Evolutionary conservation across 1,139 yeast species (phyloP), one percentile per base, ranked within the genome.

Genomic region (Geotrichum histeridarum): DNA sequence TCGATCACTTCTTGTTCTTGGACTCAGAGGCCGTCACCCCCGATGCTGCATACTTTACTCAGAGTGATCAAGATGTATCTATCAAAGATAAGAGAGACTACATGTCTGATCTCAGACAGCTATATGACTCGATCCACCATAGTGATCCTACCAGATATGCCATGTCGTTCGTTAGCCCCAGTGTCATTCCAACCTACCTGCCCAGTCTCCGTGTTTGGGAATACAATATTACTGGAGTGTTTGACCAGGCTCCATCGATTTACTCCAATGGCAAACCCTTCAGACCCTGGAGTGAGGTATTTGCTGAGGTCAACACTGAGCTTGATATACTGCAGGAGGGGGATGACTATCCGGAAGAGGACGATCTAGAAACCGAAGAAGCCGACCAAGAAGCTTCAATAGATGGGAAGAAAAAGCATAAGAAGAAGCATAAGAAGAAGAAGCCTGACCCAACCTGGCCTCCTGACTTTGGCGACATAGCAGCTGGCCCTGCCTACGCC

Each of bases 201-300:
- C 91, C 96, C 2, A 88, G 91, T 1, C 67, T 88, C 56, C 74
- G 95, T 58, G 83, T 88, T 1, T 88, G 94, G 93, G 95, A 88
- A 66, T 88, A 88, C 66, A 87, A 88, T 65, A 78, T 79, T 48
- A 79, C 88, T 0, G 84, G 76, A 0, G 64, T 83, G 44, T 72
- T 68, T 6, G 62, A 65, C 4, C 56, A 8, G 50, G 58, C 45
- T 48, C 54, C 31, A 15, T 51, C 6, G 2, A 52, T 4, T 15
- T 57, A 53, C 33, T 50, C 38, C 59, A 60, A 54, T 58, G 57
- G 47, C 63, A 57, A 35, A 61, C 39, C 61, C 54, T 48, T 45
- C 7, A 32, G 36, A 30, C 9, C 27, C 31, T 84, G 90, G 91
- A 76, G 73, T 55, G 64, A 66, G 6, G 82, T 84, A 62, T 82